Base-by-base conservation (phyloP, 2,329 filamentous ascomycete species). In the Nothophaeocryptopus gaeumannii region DNA sequence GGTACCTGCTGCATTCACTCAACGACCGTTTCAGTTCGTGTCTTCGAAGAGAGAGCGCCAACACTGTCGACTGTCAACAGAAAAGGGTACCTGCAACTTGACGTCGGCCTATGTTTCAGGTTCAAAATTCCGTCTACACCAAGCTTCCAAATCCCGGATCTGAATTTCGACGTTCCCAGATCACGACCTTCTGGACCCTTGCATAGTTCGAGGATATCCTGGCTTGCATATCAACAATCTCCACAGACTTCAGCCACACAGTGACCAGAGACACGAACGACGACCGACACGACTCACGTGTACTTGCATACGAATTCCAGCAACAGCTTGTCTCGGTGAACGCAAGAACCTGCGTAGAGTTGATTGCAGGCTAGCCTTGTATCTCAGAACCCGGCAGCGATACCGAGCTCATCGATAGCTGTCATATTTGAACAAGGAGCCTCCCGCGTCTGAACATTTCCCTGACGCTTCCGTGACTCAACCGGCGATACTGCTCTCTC, bases 161-260 rank as follows among this genome's bases (percentile, higher is more conserved):
- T 30, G 34, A 13, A 33, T 43, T 34, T 12, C n/a, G 10, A 13
- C 12, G 16, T 37, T 16, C 30, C 33, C 32, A 36, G 15, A 45
- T 37, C 41, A 34, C 35, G 32, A 36, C 32, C 12, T 45, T 45
- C 41, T 45, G 41, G 32, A 45, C 41, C 41, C 41, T 45, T 14
- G 14, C 20, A 12, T 16, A 45, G 41, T 45, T 45, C 41, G 37
- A 45, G 41, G 41, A n/a, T 37, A 37, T 14, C 33, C 14, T n/a
- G 41, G 32, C 32, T 29, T 45, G 41, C 35, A 36, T 32, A 45
- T 12, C 41, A 35, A 45, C 33, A 29, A 45, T 45, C 33, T 45
- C 41, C 41, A 37, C 32, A 45, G 41, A 15, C 41, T 45, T 43
- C 34, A 16, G 13, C 40, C 30, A 33, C 40, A 15, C 39, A 42